phyloP scores from a whole-genome alignment of 2,329 filamentous ascomycete species.

The Penicillium sumatraense region DNA sequence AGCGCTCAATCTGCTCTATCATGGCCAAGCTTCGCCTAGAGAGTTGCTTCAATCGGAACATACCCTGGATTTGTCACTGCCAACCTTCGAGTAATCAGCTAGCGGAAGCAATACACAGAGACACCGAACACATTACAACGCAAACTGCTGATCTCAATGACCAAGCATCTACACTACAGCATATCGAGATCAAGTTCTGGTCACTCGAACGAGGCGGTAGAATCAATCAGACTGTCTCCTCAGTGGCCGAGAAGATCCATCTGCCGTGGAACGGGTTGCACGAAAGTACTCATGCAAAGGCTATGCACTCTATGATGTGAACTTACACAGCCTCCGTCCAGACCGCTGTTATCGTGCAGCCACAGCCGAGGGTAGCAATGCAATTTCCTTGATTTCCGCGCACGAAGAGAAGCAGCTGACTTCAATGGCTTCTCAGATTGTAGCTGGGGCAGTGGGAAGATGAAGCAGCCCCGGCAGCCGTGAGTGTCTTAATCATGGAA shows the following conservation, averaged over 20 bases:
- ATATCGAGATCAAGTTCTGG: not conserved
- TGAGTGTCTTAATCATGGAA: not conserved
- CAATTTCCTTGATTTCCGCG: conserved; percentile 6
- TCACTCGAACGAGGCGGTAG: not conserved
- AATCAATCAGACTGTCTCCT: conserved; percentile 3
- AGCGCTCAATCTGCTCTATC: not conserved
- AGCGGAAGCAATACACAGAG: not conserved
- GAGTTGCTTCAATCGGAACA: too few relatives aligned
- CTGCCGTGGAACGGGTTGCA: not conserved
- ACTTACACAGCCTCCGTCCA: conserved; percentile 5
- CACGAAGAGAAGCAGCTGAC: not conserved
- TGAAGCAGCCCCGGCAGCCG: not conserved
- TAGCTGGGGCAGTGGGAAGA: too few relatives aligned
- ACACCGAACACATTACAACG: not conserved
- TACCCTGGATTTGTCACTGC: not conserved
- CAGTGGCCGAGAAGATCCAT: conserved; percentile 1
- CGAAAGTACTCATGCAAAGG: conserved; percentile 8
- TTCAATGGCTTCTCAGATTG: too few relatives aligned
- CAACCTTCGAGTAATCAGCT: not conserved
- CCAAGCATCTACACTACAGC: too few relatives aligned
- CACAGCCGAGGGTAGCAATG: conserved; percentile 1
- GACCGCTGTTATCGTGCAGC: conserved; percentile 5
- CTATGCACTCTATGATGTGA: conserved; percentile 6
- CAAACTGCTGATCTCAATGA: not conserved
- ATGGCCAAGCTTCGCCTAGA: not conserved